Conservation (phyloP, 306 rosid genomes). For the Ormosia semicastrata region DNA sequence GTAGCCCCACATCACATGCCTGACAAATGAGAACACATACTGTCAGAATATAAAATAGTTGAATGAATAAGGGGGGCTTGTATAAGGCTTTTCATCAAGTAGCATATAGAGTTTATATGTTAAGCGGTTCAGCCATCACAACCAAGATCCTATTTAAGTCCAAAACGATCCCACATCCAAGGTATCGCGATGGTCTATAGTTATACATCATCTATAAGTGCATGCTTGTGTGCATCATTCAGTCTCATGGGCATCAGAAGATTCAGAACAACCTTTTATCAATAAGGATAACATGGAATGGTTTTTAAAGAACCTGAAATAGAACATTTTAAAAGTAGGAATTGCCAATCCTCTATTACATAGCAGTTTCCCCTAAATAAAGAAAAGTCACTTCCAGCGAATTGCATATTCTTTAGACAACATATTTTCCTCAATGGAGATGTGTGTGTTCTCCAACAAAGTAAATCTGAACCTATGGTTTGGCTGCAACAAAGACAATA, state of each 20-base stretch:
- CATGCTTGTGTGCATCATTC: not conserved
- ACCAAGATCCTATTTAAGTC: not conserved
- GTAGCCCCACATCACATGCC: constrained; percentile 39
- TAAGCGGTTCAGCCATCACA: not conserved
- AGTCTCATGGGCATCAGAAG: not conserved
- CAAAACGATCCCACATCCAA: not conserved
- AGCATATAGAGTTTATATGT: not conserved
- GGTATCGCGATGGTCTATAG: not conserved
- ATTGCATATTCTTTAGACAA: not conserved
- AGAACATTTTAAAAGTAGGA: not conserved
- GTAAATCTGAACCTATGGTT: constrained; percentile 33
- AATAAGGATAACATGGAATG: not conserved
- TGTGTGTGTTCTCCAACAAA: constrained; percentile 41
- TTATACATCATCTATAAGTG: not conserved
- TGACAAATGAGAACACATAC: constrained; percentile 23
- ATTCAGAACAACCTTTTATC: not conserved
- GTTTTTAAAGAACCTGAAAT: not conserved
- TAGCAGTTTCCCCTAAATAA: not conserved
- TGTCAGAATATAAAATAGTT: not conserved
- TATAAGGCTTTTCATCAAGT: not conserved
- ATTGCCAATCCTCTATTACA: not conserved
- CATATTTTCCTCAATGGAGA: constrained; percentile 40
- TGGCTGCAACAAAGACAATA: constrained; percentile 25
- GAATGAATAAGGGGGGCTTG: not conserved
- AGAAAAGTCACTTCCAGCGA: not conserved